These are phyloP conservation scores for Medakamo hakoo DNA, from an alignment of 139 green algal species.

Conservation along the genomic window DNA sequence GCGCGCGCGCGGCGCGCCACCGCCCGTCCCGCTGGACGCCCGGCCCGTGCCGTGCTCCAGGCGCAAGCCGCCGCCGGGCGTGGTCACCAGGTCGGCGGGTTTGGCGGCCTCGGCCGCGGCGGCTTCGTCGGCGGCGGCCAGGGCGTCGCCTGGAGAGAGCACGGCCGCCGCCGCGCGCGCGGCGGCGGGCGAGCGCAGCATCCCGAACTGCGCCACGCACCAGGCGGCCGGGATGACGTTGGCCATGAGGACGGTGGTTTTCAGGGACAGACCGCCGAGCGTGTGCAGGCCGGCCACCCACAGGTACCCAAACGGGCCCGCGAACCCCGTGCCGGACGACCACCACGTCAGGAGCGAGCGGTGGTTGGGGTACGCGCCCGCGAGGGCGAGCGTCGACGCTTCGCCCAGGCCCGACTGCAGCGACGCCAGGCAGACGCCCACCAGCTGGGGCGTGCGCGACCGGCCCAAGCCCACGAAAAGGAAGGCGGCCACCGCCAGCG, in stretches of 20 bases:
- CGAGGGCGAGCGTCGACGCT: conserved; percentile 32
- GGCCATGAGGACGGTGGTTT: conserved; percentile 18
- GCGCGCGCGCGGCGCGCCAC: background rate
- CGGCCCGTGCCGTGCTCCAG: background rate
- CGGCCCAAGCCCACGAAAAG: conserved; percentile 13
- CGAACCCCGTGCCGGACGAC: conserved; percentile 28
- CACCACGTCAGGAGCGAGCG: conserved; percentile 19
- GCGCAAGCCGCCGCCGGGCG: background rate
- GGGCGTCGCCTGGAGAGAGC: too few relatives aligned
- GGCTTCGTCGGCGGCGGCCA: background rate
- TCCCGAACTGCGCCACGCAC: background rate
- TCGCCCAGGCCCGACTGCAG: conserved; percentile 40
- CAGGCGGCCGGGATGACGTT: conserved; percentile 2
- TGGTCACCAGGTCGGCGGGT: background rate
- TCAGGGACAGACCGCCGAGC: conserved; percentile 17
- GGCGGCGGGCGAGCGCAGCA: background rate
- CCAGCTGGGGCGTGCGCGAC: background rate
- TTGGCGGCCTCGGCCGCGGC: background rate
- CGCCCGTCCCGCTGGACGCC: background rate
- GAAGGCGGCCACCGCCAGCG: conserved; percentile 31
- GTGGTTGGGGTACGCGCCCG: conserved; percentile 14
- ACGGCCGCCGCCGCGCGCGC: too few relatives aligned
- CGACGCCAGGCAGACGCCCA: conserved; percentile 8
- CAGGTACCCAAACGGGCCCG: conserved; percentile 39
- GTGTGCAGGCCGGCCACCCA: conserved; percentile 31